These are phyloP conservation scores for Globisporangium spiculum DNA, from an alignment of 352 stramenopile genomes.

Conservation along the genomic window DNA sequence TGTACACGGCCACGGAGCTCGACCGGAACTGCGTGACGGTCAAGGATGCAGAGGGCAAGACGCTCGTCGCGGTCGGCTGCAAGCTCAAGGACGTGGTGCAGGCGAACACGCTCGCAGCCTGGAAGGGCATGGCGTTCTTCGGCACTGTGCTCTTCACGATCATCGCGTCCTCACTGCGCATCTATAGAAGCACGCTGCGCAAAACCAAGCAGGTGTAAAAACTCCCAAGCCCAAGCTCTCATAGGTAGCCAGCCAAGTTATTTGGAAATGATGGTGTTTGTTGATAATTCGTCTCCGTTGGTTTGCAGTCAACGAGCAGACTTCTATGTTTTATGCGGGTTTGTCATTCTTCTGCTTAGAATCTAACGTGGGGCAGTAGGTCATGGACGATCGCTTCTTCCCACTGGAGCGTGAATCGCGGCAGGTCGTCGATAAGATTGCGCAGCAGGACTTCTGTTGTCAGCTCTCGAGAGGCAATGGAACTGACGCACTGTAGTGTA, in stretches of 20 bases:
- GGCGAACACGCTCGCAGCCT: conserved; percentile 39
- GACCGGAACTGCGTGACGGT: conserved; percentile 33
- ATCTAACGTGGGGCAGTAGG: conserved; percentile 24
- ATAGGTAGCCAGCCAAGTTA: neutral
- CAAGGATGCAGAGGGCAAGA: conserved; percentile 16
- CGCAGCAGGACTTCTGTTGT: conserved; percentile 25
- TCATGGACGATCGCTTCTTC: conserved; percentile 44
- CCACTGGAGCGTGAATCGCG: conserved; percentile 38
- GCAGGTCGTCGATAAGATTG: conserved; percentile 37
- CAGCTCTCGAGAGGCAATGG: conserved; percentile 22
- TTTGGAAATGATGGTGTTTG: neutral
- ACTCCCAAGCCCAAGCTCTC: neutral
- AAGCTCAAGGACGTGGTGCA: conserved; percentile 36
- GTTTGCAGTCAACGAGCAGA: neutral
- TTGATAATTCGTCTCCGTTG: neutral
- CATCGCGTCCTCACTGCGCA: conserved; percentile 52
- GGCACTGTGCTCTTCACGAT: conserved; percentile 60
- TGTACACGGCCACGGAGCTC: conserved; percentile 42
- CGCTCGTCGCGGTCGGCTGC: conserved; percentile 36
- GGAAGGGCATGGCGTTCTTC: conserved; percentile 55
- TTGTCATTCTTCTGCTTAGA: neutral
- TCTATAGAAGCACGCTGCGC: conserved; percentile 62
- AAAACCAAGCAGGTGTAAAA: conserved; percentile 42
- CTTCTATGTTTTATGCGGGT: neutral
- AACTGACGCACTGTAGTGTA: conserved; percentile 38